Percentiles rank a stretch among this genome's conserved stretches.
phyloP scores from a whole-genome alignment of 257 asterid genomes.

The Rubia yunnanensis region DNA sequence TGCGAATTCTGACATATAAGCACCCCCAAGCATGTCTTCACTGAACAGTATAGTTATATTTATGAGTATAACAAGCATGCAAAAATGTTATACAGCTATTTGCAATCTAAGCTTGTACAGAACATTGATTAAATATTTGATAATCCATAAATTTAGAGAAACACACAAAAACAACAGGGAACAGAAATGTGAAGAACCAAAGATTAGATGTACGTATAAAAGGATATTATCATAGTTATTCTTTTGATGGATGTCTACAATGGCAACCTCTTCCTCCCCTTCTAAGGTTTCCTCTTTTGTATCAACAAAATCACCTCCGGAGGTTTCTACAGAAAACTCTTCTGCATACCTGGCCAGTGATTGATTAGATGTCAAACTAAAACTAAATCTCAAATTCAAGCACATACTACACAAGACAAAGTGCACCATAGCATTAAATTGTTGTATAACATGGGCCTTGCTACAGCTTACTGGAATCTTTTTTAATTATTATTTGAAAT shows the following conservation, averaged over 20 bases:
- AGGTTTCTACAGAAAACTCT: constrained; percentile 51
- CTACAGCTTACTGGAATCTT: background rate
- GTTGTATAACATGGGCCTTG: background rate
- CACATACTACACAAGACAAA: background rate
- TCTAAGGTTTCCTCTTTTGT: constrained; percentile 34
- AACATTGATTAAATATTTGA: background rate
- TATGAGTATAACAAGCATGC: background rate
- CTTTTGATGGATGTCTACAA: constrained; percentile 14
- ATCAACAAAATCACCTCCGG: constrained; percentile 49
- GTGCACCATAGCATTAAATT: background rate
- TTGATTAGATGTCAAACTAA: constrained; percentile 6
- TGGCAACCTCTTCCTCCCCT: constrained; percentile 34
- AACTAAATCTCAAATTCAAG: background rate
- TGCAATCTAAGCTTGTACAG: background rate
- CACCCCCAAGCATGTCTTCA: constrained; percentile 4
- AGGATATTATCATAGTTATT: constrained; percentile 31
- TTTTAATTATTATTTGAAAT: too few species aligned
- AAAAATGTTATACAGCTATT: background rate
- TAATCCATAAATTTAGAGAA: background rate
- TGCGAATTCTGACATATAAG: background rate
- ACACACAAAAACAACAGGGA: background rate
- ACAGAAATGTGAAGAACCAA: background rate
- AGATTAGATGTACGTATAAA: constrained; percentile 1
- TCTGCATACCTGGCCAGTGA: constrained; percentile 52
- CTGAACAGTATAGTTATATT: background rate